Conservation (phyloP, 257 asterid genomes). For the Echites panduratus region DNA sequence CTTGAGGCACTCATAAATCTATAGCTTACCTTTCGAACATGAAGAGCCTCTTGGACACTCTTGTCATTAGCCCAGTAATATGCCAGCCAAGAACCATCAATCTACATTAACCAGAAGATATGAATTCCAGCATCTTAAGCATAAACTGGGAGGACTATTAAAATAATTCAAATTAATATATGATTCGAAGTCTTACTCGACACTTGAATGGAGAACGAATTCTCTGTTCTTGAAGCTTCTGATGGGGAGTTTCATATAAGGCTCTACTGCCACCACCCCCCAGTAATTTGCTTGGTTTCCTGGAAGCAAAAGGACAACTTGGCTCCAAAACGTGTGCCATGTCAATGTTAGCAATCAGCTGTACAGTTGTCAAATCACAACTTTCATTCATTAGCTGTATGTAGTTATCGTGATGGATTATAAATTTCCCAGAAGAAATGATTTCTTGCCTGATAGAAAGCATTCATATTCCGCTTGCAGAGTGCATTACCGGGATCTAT, state of each 20-base stretch:
- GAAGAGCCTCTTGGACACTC: slow-evolving; percentile 31
- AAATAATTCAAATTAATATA: not conserved
- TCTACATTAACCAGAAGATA: slow-evolving; percentile 7
- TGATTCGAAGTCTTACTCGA: slow-evolving; percentile 12
- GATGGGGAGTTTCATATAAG: not conserved
- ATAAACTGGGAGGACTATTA: not conserved
- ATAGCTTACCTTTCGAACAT: slow-evolving; percentile 28
- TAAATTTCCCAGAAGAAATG: not conserved
- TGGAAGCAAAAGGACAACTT: slow-evolving; percentile 10
- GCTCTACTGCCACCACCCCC: not conserved
- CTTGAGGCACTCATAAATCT: not conserved
- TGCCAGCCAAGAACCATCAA: slow-evolving; percentile 19
- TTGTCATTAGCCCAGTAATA: slow-evolving; percentile 29
- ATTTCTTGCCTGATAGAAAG: slow-evolving; percentile 17
- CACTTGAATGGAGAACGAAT: slow-evolving; percentile 6
- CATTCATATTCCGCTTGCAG: slow-evolving; percentile 18
- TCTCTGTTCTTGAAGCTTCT: slow-evolving; percentile 6
- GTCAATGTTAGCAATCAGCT: slow-evolving; percentile 16
- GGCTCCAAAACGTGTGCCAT: slow-evolving; percentile 12
- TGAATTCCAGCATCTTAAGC: not conserved
- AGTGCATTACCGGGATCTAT: slow-evolving; percentile 17
- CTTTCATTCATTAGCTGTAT: not conserved
- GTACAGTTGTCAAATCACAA: not conserved
- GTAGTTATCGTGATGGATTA: no score
- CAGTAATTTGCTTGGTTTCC: slow-evolving; percentile 1